Evolutionary conservation across 73 alveolate species (phyloP).

Genomic region (Urostyla sp.): DNA sequence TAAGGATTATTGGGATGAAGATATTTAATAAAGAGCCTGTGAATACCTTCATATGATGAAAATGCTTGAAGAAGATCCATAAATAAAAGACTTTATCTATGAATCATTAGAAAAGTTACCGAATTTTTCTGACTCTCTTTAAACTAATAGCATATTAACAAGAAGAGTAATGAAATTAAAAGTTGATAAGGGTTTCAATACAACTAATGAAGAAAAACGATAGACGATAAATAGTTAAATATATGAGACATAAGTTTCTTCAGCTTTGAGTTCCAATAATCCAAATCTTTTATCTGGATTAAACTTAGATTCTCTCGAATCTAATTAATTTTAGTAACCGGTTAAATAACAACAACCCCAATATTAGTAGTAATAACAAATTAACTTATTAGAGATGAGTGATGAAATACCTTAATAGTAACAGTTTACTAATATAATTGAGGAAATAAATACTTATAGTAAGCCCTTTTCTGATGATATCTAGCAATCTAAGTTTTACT

Average conservation of each 20-base stretch:
- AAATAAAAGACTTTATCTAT: constrained; percentile 75
- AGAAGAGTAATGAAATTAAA: constrained; percentile 71
- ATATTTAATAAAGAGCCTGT: constrained; percentile 96
- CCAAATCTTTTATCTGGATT: constrained; percentile 17
- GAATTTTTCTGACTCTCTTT: constrained; percentile 81
- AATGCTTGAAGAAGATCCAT: constrained; percentile 69
- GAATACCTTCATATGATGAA: constrained; percentile 90
- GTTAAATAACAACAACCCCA: background rate
- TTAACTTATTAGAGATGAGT: background rate
- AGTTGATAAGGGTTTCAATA: constrained; percentile 58
- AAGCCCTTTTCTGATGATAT: too few relatives aligned
- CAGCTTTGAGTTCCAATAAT: constrained; percentile 1
- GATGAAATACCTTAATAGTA: too few relatives aligned
- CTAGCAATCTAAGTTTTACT: constrained; percentile 20
- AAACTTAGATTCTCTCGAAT: too few relatives aligned
- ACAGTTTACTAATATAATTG: too few relatives aligned
- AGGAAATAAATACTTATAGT: too few relatives aligned
- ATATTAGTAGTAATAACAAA: background rate
- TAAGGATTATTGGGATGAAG: constrained; percentile 96
- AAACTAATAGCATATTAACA: constrained; percentile 67
- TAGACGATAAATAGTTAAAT: constrained; percentile 8
- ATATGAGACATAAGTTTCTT: constrained; percentile 13
- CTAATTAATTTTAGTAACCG: background rate
- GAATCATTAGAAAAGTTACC: constrained; percentile 93
- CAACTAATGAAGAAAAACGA: constrained; percentile 59